These are phyloP conservation scores for Nakazawaea sp. DNA, from an alignment of 805 yeast genomes.

Conservation along the genomic window DNA sequence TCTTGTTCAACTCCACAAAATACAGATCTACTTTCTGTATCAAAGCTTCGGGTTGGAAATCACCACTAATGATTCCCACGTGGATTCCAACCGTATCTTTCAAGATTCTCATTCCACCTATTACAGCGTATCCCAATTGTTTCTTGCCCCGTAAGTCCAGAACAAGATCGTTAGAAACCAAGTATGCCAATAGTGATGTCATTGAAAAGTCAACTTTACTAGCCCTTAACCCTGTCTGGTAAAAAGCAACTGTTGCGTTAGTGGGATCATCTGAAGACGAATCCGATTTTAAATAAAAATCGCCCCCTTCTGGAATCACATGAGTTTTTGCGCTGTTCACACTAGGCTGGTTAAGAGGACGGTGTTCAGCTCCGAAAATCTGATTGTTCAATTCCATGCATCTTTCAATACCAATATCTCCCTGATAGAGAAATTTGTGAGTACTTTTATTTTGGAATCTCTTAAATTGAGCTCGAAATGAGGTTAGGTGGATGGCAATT, in stretches of 20 bases:
- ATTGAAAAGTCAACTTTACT: constrained; percentile 28
- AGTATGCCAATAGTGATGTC: constrained; percentile 38
- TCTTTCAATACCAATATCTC: background rate
- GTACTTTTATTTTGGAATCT: background rate
- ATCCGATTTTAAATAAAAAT: constrained; percentile 24
- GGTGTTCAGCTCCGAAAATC: background rate
- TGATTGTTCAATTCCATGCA: background rate
- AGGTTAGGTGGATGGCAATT: background rate
- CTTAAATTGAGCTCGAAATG: background rate
- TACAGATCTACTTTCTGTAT: constrained; percentile 41
- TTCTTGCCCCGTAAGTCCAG: constrained; percentile 45
- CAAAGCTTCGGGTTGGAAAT: constrained; percentile 31
- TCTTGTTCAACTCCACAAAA: constrained; percentile 20
- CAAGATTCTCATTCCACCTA: constrained; percentile 48
- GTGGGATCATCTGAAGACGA: constrained; percentile 42
- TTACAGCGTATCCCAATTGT: constrained; percentile 57
- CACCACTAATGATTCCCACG: constrained; percentile 48
- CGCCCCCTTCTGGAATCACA: constrained; percentile 20
- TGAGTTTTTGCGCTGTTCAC: background rate
- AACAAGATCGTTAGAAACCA: constrained; percentile 35
- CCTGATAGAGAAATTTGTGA: background rate
- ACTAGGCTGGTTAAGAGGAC: background rate
- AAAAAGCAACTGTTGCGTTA: constrained; percentile 42
- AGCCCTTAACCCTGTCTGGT: constrained; percentile 48
- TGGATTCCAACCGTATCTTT: constrained; percentile 53